Conservation (phyloP, 2,329 filamentous ascomycete species). For the Chrysoporthe cubensis region DNA sequence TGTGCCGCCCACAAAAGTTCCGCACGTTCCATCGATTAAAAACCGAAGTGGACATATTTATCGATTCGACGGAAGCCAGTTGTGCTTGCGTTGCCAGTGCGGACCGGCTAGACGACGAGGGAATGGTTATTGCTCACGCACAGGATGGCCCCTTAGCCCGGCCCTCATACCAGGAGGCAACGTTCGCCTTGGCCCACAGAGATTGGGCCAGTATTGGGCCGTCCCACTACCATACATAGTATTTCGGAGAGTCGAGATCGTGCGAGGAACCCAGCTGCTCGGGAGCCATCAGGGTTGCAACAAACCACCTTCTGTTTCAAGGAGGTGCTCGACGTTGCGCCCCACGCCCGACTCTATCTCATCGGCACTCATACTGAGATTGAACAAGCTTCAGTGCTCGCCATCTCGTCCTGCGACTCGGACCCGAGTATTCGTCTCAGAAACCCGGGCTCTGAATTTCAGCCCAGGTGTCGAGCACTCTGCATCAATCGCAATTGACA, state of each 20-base stretch:
- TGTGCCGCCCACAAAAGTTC: too few species aligned
- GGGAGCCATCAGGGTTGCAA: conserved; percentile 12
- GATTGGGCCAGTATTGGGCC: neutral
- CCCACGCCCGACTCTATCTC: conserved; percentile 2
- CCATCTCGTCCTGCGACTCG: neutral
- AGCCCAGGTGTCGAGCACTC: neutral
- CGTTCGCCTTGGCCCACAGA: neutral
- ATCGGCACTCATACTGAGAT: neutral
- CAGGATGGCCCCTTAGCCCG: conserved; percentile 4
- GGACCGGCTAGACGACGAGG: neutral
- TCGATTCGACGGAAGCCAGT: neutral
- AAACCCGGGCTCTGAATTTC: neutral
- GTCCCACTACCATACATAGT: neutral
- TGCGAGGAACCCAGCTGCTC: conserved; percentile 9
- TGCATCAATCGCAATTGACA: neutral
- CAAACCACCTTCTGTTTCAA: conserved; percentile 22
- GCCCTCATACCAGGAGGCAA: neutral
- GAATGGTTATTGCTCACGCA: conserved; percentile 3
- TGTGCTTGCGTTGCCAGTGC: neutral
- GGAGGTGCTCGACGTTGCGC: conserved; percentile 14
- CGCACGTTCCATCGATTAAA: too few species aligned
- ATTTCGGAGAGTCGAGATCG: conserved; percentile 4
- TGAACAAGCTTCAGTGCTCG: neutral
- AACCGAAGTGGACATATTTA: neutral
- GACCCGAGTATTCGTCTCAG: neutral